Evolutionary conservation across 2,329 filamentous ascomycete species (phyloP), one percentile per base, ranked within the genome.

Genomic region (Cladosporium sp.): DNA sequence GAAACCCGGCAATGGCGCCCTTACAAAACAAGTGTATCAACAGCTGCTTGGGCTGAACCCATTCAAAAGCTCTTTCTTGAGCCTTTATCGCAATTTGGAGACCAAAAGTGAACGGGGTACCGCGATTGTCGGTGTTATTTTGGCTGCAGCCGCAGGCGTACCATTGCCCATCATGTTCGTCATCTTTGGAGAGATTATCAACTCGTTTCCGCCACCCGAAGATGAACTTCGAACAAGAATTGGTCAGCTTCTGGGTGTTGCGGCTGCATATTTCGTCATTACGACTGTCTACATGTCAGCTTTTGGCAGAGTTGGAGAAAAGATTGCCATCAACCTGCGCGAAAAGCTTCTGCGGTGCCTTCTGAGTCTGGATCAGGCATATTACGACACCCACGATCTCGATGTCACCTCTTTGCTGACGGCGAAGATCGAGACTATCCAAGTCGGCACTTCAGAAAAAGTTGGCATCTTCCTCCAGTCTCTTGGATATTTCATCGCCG

Each of bases 341-440:
- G 70, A 72, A 51, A 66, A 67, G 32, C 66, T 78, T 27, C 64
- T 79, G 12, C 62, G 73, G 30, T 71, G 71, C 52, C 68, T 75
- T 7, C 61, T 79, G 18, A 71, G 76, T 25, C 70, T 78, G 59
- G 75, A 78, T 45, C 73, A 76, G 57, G 66, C 73, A 9, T 79
- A 75, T 57, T 75, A 77, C 53, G 76, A 79, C 51, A 70, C 71
- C 11, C 65, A 73, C 53, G 69, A 73, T 32, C 70, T 75, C 16
- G 75, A 78, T 59, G 71, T 78, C 58, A 71, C 73, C 13, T 66
- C 64, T 12, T 65, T 72, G 20, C 61, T 74, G 5, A 73, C 70
- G 7, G 71, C 72, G 38, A 73, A 72, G 54, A 70, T 70, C 16
- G 70, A 73, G 50, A 67, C 64, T 1, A 71, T 73, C n/a, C 70